Evolutionary conservation across 129 eudicot genomes (phyloP).

Genomic region (Rutidosis leptorrhynchoides): DNA sequence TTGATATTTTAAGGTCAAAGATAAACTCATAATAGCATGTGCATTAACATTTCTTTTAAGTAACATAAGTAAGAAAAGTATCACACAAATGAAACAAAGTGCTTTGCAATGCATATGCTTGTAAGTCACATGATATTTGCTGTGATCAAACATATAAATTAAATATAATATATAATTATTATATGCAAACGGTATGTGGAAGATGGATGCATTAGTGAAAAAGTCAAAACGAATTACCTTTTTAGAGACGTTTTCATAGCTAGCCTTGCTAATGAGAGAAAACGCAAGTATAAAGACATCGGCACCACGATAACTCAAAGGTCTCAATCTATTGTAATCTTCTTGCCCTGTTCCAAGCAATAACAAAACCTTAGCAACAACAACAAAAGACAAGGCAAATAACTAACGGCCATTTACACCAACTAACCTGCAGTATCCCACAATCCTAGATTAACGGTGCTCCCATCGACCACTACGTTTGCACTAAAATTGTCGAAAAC

Average conservation of each 20-base stretch:
- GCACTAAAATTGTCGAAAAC: constrained; percentile 85
- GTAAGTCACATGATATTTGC: not conserved
- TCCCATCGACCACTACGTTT: constrained; percentile 77
- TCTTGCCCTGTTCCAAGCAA: constrained; percentile 60
- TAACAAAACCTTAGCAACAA: not conserved
- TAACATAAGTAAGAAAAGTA: not conserved
- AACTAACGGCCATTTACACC: constrained; percentile 4
- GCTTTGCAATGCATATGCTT: not conserved
- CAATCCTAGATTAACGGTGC: constrained; percentile 69
- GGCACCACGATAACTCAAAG: constrained; percentile 84
- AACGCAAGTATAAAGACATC: constrained; percentile 84
- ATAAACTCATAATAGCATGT: not conserved
- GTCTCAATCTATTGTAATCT: constrained; percentile 80
- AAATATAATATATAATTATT: not conserved
- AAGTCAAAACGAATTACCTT: constrained; percentile 45
- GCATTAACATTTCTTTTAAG: not conserved
- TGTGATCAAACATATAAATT: not conserved
- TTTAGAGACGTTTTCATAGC: constrained; percentile 74
- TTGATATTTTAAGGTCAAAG: not conserved
- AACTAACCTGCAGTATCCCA: constrained; percentile 83
- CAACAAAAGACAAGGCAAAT: constrained; percentile 20
- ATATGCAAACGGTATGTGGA: not conserved
- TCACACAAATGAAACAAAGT: not conserved
- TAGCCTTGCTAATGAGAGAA: constrained; percentile 78
- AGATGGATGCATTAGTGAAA: not conserved